Evolutionary conservation across 1,139 yeast genomes (phyloP).

Genomic region (Taphrina communis): DNA sequence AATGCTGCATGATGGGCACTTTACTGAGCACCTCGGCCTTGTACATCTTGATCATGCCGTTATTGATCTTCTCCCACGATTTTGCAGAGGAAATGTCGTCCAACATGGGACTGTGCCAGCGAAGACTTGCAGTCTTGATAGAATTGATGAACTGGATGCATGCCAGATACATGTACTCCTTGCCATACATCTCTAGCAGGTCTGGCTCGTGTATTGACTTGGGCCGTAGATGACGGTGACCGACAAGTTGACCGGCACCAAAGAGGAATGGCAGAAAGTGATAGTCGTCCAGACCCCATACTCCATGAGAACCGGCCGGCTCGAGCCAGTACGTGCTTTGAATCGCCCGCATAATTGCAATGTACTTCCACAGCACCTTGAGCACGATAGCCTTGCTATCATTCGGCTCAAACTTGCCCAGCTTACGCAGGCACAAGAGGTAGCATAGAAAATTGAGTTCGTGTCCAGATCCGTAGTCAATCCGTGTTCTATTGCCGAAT

Average conservation of each 20-base stretch:
- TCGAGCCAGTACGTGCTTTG: slow-evolving; percentile 78
- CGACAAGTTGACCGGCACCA: slow-evolving; percentile 81
- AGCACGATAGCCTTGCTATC: slow-evolving; percentile 53
- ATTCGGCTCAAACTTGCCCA: slow-evolving; percentile 32
- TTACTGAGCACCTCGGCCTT: slow-evolving; percentile 87
- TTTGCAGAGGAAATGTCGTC: slow-evolving; percentile 95
- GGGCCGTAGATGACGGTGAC: slow-evolving; percentile 80
- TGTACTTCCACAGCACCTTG: slow-evolving; percentile 66
- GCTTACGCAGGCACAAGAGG: slow-evolving; percentile 55
- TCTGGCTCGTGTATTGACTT: slow-evolving; percentile 84
- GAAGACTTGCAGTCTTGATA: slow-evolving; percentile 78
- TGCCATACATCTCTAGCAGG: slow-evolving; percentile 76
- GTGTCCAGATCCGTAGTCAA: slow-evolving; percentile 97
- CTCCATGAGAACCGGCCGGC: slow-evolving; percentile 95
- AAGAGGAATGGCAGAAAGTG: slow-evolving; percentile 87
- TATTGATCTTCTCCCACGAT: slow-evolving; percentile 64
- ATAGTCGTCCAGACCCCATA: slow-evolving; percentile 97
- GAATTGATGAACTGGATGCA: slow-evolving; percentile 83
- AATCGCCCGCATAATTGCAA: slow-evolving; percentile 55
- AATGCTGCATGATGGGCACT: slow-evolving; percentile 92
- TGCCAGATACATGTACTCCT: slow-evolving; percentile 81
- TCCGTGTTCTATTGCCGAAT: slow-evolving; percentile 84
- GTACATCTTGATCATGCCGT: slow-evolving; percentile 97
- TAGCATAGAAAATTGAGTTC: slow-evolving; percentile 84
- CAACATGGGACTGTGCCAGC: slow-evolving; percentile 98